A percentile compares a stretch with the other conserved stretches of the same genome.
Evolutionary conservation across 768 basidiomycete species (phyloP).

Genomic region (Calocybe cyanea): DNA sequence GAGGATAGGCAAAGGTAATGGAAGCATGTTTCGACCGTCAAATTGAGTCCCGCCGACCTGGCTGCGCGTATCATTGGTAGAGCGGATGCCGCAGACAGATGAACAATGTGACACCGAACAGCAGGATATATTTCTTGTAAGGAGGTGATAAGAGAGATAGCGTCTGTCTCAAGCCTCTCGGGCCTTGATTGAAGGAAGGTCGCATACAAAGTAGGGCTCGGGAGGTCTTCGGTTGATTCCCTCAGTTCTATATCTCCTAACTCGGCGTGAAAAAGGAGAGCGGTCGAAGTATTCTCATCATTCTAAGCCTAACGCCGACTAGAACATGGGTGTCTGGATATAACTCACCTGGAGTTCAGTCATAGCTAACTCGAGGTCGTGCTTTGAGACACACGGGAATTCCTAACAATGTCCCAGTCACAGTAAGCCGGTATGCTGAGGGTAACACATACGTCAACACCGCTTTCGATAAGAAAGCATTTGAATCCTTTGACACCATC

Average conservation of each 20-base stretch:
- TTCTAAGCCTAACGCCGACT: too few relatives aligned
- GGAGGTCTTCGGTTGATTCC: conserved; percentile 8
- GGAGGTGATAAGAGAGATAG: conserved; percentile 71
- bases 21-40: conserved; percentile 97
- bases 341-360: conserved; percentile 73
- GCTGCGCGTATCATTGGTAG: conserved; percentile 75
- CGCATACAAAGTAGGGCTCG: conserved; percentile 56
- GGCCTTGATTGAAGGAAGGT: conserved; percentile 90
- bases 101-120: conserved; percentile 90
- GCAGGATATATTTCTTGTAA: conserved; percentile 60
- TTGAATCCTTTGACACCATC: conserved; percentile 95
- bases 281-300: conserved; percentile 59
- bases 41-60: conserved; percentile 53
- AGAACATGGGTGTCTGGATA: too few relatives aligned
- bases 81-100: conserved; percentile 84
- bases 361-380: conserved; percentile 70
- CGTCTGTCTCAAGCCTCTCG: conserved; percentile 70
- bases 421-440: not conserved
- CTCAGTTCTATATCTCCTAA: conserved; percentile 37
- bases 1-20: conserved; percentile 87
- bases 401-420: conserved; percentile 54
- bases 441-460: conserved; percentile 70
- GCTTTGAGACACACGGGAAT: conserved; percentile 81
- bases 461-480: conserved; percentile 94
- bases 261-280: conserved; percentile 93